These are phyloP conservation scores for Haplographium delicatum DNA, from an alignment of 495 filamentous ascomycete species.

Conservation along the genomic window DNA sequence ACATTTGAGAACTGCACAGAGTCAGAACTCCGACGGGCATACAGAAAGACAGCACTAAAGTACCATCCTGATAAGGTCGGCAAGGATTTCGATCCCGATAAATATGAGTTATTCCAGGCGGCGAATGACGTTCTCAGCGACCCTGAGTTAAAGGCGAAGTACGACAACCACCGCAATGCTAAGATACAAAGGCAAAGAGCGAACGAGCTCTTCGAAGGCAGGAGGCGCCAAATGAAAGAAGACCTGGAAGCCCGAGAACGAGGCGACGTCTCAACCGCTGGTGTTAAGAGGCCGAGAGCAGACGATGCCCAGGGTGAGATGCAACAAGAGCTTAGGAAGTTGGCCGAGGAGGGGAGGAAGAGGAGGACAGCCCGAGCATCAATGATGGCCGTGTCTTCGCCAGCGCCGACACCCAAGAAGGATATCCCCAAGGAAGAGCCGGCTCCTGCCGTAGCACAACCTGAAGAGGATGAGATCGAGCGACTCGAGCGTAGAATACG, in stretches of 20 bases:
- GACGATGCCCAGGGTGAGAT: conserved; percentile 51
- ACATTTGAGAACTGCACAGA: conserved; percentile 52
- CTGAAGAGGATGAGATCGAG: conserved; percentile 25
- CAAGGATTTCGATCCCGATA: conserved; percentile 56
- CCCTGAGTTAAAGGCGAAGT: conserved; percentile 52
- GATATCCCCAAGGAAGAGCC: background rate
- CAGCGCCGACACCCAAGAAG: conserved; percentile 11
- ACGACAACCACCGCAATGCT: conserved; percentile 65
- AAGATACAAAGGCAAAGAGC: conserved; percentile 56
- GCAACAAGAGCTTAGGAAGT: conserved; percentile 56
- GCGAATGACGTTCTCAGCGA: conserved; percentile 69
- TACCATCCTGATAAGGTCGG: conserved; percentile 84
- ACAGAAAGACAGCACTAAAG: conserved; percentile 80
- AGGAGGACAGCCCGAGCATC: conserved; percentile 46
- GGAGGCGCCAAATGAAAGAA: conserved; percentile 67
- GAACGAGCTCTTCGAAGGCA: conserved; percentile 59
- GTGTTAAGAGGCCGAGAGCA: conserved; percentile 45
- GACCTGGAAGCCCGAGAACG: conserved; percentile 63
- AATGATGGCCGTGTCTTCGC: conserved; percentile 29
- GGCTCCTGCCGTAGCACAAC: background rate
- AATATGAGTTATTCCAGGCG: conserved; percentile 68
- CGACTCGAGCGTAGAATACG: conserved; percentile 20
- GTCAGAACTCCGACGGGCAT: conserved; percentile 76
- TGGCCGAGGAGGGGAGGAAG: conserved; percentile 60
- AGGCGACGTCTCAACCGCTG: conserved; percentile 28